Evolutionary conservation across 495 filamentous ascomycete genomes (phyloP).

Genomic region (Podospora pseudocomata): DNA sequence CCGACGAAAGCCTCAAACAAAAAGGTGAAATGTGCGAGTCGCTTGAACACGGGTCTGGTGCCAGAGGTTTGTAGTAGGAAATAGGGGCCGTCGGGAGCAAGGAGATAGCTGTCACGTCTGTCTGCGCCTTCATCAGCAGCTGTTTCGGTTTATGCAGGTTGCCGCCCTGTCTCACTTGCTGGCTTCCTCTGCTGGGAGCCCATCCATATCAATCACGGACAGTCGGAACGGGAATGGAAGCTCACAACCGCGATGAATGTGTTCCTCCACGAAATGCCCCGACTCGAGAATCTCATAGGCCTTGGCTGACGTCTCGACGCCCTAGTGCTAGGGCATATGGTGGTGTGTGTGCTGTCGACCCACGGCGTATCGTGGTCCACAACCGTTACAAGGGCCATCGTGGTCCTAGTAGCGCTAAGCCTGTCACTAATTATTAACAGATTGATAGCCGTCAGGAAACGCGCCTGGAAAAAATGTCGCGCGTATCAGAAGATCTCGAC

Average conservation of each 20-base stretch:
- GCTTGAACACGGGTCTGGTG: neutral
- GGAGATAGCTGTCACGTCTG: neutral
- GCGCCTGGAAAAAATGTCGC: neutral
- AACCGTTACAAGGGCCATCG: conserved; percentile 2
- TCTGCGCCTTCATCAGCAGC: neutral
- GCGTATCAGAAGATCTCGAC: neutral
- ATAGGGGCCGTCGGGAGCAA: neutral
- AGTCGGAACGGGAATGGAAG: too few relatives aligned
- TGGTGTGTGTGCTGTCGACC: neutral
- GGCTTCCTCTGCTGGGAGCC: neutral
- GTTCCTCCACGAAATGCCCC: too few relatives aligned
- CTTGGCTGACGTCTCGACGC: neutral
- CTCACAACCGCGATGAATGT: too few relatives aligned
- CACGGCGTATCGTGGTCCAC: neutral
- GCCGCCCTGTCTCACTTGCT: conserved; percentile 13
- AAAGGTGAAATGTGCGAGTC: neutral
- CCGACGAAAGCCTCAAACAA: neutral
- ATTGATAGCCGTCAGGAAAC: conserved; percentile 2
- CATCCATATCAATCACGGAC: neutral
- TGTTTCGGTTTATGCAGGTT: conserved; percentile 19
- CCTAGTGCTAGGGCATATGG: neutral
- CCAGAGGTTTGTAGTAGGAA: neutral
- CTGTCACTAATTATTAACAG: conserved; percentile 1
- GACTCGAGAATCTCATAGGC: neutral
- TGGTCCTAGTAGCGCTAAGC: neutral